Evolutionary conservation across 2,329 filamentous ascomycete species (phyloP).

Genomic region (Fusarium scirpi): DNA sequence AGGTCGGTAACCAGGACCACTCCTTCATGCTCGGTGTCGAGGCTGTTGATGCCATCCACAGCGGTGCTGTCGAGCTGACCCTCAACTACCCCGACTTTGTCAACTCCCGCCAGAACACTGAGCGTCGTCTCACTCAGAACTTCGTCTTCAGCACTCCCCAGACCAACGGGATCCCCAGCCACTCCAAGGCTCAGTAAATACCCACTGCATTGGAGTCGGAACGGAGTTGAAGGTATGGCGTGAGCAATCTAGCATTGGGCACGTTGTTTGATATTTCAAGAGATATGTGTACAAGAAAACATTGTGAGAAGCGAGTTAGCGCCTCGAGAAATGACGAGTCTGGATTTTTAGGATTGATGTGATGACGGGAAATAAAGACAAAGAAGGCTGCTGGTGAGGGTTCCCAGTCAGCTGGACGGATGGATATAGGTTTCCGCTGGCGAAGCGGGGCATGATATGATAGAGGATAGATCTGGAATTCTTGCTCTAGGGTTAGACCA

Average conservation of each 20-base stretch:
- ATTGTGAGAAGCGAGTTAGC: constrained; percentile 38
- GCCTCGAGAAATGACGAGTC: constrained; percentile 41
- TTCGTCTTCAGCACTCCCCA: constrained; percentile 55
- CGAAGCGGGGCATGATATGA: constrained; percentile 41
- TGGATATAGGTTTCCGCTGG: constrained; percentile 36
- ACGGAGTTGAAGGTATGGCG: constrained; percentile 16
- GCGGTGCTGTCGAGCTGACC: constrained; percentile 89
- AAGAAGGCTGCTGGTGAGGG: constrained; percentile 36
- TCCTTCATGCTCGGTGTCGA: constrained; percentile 98
- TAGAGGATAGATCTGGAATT: constrained; percentile 45
- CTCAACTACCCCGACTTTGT: constrained; percentile 98
- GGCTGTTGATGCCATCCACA: constrained; percentile 90
- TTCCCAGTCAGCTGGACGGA: constrained; percentile 40
- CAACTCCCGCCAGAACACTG: constrained; percentile 77
- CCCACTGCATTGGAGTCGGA: constrained; percentile 46
- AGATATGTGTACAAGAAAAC: constrained; percentile 43
- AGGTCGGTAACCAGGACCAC: constrained; percentile 97
- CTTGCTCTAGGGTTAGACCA: constrained; percentile 45
- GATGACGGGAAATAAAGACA: constrained; percentile 41
- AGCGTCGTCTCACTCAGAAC: constrained; percentile 59
- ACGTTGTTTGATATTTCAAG: constrained; percentile 41
- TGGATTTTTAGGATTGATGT: constrained; percentile 46
- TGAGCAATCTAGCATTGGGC: constrained; percentile 36
- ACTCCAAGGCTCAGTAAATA: constrained; percentile 51
- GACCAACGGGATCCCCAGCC: constrained; percentile 56